Evolutionary conservation across 441 rosid species (phyloP), one percentile per base, ranked within the genome.

Genomic region (Francoa sonchifolia): DNA sequence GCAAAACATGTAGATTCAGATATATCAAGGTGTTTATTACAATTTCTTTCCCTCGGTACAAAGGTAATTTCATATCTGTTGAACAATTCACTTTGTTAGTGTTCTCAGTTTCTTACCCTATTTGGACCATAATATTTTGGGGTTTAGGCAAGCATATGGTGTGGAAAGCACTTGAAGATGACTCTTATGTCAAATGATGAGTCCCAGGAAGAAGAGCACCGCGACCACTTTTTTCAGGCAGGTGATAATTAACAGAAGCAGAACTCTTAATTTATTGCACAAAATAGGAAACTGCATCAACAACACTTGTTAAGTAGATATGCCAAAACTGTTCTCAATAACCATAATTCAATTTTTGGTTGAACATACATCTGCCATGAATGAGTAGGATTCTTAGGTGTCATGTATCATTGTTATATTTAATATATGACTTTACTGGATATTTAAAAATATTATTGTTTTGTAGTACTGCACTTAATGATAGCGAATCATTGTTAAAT

Each of bases 181-280:
- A 82, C 82, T 44, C 48, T 62, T 8, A 72, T 82, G 90, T 90
- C 93, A 1, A 56, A 65, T 36, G 78, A 65, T 52, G 95, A 76
- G 44, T 85, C 90, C 35, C 96, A 78, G 62, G 98, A 90, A 61
- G 92, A 77, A 61, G 89, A 79, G 36, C 98, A 90, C 62, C 54
- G 61, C 37, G 54, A 30, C 44, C 31, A 66, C 48, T 90, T 77
- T 61, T 77, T 69, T 58, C 79, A 74, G 94, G 98, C 73, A 45
- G 22, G 30, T 26, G 33, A 31, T 35, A 19, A 11, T 30, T 26
- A 8, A 19, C 22, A 10, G n/a, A n/a, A n/a, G 41, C 22, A 20
- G 41, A 29, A 37, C 38, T 43, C 22, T 37, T 37, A 37, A 25
- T 37, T 20, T 8, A 11, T 37, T 37, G 41, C 41, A 18, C 9